Evolutionary conservation across 2,329 filamentous ascomycete genomes (phyloP), one percentile per base, ranked within the genome.

Genomic region (Colletotrichum ledebouriae): DNA sequence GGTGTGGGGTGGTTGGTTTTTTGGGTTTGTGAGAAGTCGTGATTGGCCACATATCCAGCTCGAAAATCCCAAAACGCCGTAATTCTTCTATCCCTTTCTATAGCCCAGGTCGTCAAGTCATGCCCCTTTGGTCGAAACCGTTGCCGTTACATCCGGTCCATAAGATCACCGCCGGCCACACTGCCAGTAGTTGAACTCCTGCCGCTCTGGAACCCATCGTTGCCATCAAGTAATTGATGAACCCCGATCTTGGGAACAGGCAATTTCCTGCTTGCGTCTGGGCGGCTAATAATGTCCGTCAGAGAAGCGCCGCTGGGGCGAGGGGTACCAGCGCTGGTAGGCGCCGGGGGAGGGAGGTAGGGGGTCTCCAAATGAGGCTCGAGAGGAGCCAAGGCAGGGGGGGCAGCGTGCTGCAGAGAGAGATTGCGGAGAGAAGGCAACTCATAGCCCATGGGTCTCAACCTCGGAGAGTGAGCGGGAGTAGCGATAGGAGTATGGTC

Each of bases 401-500:
- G 86, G 22, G 81, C 83, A 74, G 84, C 81, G 71, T 87, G 84
- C 53, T 84, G 81, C 62, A 88, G 78, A 33, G 85, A 85, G 63
- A 90, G 78, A 72, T 86, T 87, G 66, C 96, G 91, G 74, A 99
- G 89, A 49, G 93, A 94, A 37, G 96, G 95, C 62, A 98, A 85
- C 78, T 98, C 94, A 74, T 84, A 82, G 62, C 95, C 86, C 76
- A 92, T 91, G 3, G 95, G 93, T 69, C 94, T 88, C 73, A 99
- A 86, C 49, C 96, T 93, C 59, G 96, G 96, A 17, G 94, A 98
- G 80, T 98, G 96, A 49, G 94, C 95, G 4, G 95, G 95, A 5
- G 95, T 99, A 33, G 94, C 95, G 63, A 98, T 89, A n/a, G 95
- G 95, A n/a, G 96, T 98, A 83, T 98, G 94, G 76, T 98, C 95